A percentile compares a stretch with the other conserved stretches of the same genome.
These are phyloP conservation scores for Candida qinlingensis DNA, from an alignment of 805 yeast species.

Conservation along the genomic window DNA sequence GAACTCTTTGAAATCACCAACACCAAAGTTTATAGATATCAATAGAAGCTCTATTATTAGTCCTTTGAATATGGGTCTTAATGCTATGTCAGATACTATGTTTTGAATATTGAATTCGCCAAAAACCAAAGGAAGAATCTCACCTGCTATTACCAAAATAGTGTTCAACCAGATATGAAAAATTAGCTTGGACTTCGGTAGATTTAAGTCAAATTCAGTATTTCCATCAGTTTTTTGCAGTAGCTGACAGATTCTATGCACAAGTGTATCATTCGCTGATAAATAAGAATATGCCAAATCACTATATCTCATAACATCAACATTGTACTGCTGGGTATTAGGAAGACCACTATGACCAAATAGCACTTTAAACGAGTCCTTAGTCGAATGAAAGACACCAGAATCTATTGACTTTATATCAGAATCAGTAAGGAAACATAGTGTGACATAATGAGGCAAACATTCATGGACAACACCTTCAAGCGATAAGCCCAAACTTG, in stretches of 20 bases:
- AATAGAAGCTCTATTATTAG: constrained; percentile 6
- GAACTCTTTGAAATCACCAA: background rate
- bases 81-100: background rate
- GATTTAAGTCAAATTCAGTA: background rate
- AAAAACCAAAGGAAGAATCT: constrained; percentile 6
- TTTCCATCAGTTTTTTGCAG: background rate
- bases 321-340: background rate
- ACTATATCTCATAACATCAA: background rate
- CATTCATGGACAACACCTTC: constrained; percentile 9
- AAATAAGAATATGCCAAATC: background rate
- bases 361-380: background rate
- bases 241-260: background rate
- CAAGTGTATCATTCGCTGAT: background rate
- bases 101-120: constrained; percentile 1
- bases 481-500: constrained; percentile 10
- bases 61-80: constrained; percentile 4
- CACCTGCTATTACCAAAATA: constrained; percentile 6
- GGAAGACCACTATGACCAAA: constrained; percentile 4
- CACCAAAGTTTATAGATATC: constrained; percentile 4
- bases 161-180: constrained; percentile 8
- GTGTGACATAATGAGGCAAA: constrained; percentile 1
- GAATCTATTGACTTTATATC: constrained; percentile 1
- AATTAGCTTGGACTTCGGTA: background rate
- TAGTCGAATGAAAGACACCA: background rate
- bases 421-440: constrained; percentile 5